Conservation (phyloP, 2,329 filamentous ascomycete genomes). For the Talaromyces sp. region DNA sequence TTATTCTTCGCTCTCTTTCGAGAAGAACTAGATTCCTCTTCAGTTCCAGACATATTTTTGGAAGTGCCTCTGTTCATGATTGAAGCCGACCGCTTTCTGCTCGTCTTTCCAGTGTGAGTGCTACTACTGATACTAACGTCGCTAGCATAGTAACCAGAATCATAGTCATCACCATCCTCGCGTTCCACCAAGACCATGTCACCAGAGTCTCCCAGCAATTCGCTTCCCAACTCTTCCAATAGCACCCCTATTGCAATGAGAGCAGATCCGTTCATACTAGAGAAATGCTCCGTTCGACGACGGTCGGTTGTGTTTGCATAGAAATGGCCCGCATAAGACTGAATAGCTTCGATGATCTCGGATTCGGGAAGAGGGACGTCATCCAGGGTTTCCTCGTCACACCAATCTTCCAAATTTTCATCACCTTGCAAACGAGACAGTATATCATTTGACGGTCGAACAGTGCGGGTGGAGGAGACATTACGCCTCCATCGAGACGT, state of each 20-base stretch:
- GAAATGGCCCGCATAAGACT: slow-evolving; percentile 56
- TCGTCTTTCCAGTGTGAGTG: neutral
- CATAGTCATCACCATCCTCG: slow-evolving; percentile 25
- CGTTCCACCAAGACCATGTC: slow-evolving; percentile 57
- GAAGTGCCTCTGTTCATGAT: slow-evolving; percentile 2
- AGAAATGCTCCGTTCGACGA: slow-evolving; percentile 41
- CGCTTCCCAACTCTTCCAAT: slow-evolving; percentile 55
- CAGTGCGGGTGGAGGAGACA: slow-evolving; percentile 33
- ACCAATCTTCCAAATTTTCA: slow-evolving; percentile 50
- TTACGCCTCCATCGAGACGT: slow-evolving; percentile 34
- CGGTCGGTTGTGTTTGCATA: slow-evolving; percentile 43
- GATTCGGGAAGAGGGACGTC: slow-evolving; percentile 50
- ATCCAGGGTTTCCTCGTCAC: slow-evolving; percentile 44
- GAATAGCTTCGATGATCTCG: slow-evolving; percentile 56
- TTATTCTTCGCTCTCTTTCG: slow-evolving; percentile 1
- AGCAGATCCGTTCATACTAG: slow-evolving; percentile 61
- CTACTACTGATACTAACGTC: slow-evolving; percentile 4
- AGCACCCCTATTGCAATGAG: slow-evolving; percentile 59
- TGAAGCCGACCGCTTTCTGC: slow-evolving; percentile 13
- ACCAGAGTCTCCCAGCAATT: slow-evolving; percentile 54
- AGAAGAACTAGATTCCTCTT: slow-evolving; percentile 18
- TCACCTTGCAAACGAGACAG: slow-evolving; percentile 57
- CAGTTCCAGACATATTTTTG: slow-evolving; percentile 21
- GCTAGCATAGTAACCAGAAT: neutral
- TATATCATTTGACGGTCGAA: slow-evolving; percentile 56